These are phyloP conservation scores for Quercus aquifolioides DNA, from an alignment of 306 rosid genomes.

Conservation along the genomic window DNA sequence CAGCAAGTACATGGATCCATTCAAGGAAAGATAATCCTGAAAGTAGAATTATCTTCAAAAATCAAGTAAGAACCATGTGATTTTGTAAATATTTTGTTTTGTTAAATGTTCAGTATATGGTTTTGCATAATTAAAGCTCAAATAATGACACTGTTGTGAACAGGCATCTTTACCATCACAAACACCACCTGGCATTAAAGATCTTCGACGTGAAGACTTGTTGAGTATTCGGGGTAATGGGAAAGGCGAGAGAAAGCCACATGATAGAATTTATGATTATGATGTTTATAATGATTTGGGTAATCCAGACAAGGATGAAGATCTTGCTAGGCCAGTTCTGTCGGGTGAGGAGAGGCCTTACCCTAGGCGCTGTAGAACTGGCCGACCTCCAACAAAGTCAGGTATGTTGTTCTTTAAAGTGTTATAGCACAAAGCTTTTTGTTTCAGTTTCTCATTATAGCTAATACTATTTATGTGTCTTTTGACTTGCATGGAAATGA, in stretches of 20 bases:
- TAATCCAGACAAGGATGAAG: conserved; percentile 71
- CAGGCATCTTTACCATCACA: conserved; percentile 81
- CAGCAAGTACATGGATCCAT: conserved; percentile 89
- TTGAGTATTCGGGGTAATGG: conserved; percentile 64
- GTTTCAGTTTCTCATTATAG: not conserved
- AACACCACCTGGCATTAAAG: conserved; percentile 81
- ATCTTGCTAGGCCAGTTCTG: conserved; percentile 69
- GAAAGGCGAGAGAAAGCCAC: conserved; percentile 52
- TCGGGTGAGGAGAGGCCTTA: conserved; percentile 65
- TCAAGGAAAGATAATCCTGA: conserved; percentile 60
- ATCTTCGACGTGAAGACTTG: conserved; percentile 71
- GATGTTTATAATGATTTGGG: conserved; percentile 86
- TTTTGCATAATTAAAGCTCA: not conserved
- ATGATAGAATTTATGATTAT: conserved; percentile 85
- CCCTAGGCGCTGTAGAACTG: conserved; percentile 92
- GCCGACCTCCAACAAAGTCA: conserved; percentile 56
- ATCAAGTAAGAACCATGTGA: conserved; percentile 46
- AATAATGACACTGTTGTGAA: not conserved
- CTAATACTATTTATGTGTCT: conserved; percentile 7
- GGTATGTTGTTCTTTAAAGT: conserved; percentile 33
- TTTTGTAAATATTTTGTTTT: not conserved
- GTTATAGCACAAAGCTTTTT: not conserved
- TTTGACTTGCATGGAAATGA: conserved; percentile 15
- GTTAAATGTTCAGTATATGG: not conserved
- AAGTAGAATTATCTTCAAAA: conserved; percentile 75